phyloP scores from a whole-genome alignment of 345 rosid species.

The Populus simonii region DNA sequence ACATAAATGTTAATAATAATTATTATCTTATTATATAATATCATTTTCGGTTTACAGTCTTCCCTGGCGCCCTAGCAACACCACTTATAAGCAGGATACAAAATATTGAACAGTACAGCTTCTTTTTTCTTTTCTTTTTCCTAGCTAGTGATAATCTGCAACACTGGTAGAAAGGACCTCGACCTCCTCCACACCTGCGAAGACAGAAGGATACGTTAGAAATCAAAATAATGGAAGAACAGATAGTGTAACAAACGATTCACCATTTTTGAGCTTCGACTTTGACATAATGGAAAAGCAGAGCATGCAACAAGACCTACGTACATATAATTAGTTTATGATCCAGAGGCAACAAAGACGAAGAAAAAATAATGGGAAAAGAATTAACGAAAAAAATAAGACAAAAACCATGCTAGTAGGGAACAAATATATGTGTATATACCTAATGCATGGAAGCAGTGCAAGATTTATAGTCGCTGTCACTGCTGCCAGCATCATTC shows the following conservation, averaged over 20 bases:
- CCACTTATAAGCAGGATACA: too few relatives aligned
- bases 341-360: too few relatives aligned
- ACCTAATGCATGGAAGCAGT: neutral
- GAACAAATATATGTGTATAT: neutral
- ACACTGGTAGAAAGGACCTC: neutral
- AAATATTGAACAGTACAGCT: neutral
- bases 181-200: neutral
- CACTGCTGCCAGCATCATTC: slow-evolving; percentile 51
- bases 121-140: too few relatives aligned
- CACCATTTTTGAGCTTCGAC: neutral
- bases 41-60: too few relatives aligned
- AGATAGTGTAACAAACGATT: neutral
- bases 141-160: neutral
- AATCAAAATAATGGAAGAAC: too few relatives aligned
- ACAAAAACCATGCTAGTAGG: too few relatives aligned
- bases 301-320: neutral
- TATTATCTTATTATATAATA: too few relatives aligned
- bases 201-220: neutral
- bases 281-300: too few relatives aligned
- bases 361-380: too few relatives aligned
- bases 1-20: too few relatives aligned
- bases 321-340: neutral
- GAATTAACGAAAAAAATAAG: too few relatives aligned
- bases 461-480: slow-evolving; percentile 45
- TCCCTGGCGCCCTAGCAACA: too few relatives aligned